Conservation (phyloP, 2,329 filamentous ascomycete species). For the Canariomyces notabilis region DNA sequence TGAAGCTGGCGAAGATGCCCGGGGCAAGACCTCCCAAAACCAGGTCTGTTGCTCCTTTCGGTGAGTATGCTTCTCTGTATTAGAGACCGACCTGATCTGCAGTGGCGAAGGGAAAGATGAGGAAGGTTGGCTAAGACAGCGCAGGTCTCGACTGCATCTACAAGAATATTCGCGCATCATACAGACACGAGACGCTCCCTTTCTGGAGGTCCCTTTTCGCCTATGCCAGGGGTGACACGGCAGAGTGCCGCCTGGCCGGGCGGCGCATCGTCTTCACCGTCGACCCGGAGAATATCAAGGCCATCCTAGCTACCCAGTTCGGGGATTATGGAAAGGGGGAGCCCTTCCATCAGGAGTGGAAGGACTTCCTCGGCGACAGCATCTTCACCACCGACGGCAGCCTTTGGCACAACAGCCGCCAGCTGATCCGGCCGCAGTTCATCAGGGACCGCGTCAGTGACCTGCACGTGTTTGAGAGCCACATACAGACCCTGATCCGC, state of each 20-base stretch:
- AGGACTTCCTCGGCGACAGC: constrained; percentile 67
- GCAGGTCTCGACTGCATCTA: constrained; percentile 62
- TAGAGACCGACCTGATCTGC: too few species aligned
- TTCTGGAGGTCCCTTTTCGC: constrained; percentile 55
- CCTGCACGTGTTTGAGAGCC: constrained; percentile 73
- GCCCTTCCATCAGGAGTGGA: constrained; percentile 69
- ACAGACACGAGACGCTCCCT: constrained; percentile 52
- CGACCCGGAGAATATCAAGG: constrained; percentile 88
- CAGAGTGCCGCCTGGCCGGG: constrained; percentile 52
- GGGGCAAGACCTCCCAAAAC: constrained; percentile 39
- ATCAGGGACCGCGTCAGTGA: constrained; percentile 79
- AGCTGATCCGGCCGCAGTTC: constrained; percentile 81
- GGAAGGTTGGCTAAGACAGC: constrained; percentile 15
- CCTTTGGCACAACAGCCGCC: constrained; percentile 74
- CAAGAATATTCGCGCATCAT: constrained; percentile 48
- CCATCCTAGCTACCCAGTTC: constrained; percentile 83
- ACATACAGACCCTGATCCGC: constrained; percentile 68
- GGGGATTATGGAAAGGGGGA: constrained; percentile 77
- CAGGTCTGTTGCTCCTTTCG: constrained; percentile 39
- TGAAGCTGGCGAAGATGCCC: constrained; percentile 40
- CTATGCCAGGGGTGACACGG: constrained; percentile 46
- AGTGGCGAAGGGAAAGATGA: too few species aligned
- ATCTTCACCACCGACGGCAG: constrained; percentile 78
- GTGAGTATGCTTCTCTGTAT: constrained; percentile 33
- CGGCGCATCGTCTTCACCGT: constrained; percentile 67